phyloP scores from a whole-genome alignment of 345 rosid genomes.

The Lumnitzera racemosa region DNA sequence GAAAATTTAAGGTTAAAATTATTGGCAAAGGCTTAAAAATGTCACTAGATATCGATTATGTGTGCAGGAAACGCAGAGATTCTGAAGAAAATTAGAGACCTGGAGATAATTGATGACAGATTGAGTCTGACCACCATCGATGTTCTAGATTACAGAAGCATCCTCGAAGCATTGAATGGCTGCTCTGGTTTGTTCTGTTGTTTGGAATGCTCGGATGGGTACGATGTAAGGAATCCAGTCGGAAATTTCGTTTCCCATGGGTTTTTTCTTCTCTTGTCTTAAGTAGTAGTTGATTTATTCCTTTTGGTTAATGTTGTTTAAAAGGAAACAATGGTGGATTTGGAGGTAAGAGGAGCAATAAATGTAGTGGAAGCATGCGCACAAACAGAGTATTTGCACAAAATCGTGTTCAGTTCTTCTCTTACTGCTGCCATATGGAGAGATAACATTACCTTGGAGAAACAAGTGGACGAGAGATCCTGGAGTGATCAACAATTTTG shows the following conservation, averaged over 20 bases:
- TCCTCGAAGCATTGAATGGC: slow-evolving; percentile 60
- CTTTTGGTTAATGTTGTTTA: neutral
- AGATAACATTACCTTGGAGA: slow-evolving; percentile 45
- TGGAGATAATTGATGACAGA: slow-evolving; percentile 53
- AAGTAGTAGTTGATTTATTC: neutral
- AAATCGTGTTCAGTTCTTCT: slow-evolving; percentile 67
- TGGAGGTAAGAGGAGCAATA: slow-evolving; percentile 79
- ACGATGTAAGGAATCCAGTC: slow-evolving; percentile 37
- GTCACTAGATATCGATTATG: too few species aligned
- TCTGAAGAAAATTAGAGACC: slow-evolving; percentile 49
- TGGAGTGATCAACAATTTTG: slow-evolving; percentile 78
- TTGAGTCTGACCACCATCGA: slow-evolving; percentile 50
- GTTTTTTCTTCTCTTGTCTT: neutral
- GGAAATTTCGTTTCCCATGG: neutral
- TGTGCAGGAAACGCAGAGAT: slow-evolving; percentile 48
- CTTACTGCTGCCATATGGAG: slow-evolving; percentile 80
- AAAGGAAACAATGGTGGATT: slow-evolving; percentile 51
- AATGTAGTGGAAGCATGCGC: slow-evolving; percentile 89
- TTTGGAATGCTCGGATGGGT: slow-evolving; percentile 54
- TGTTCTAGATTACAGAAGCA: slow-evolving; percentile 69
- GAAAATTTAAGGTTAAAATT: neutral
- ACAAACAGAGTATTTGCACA: slow-evolving; percentile 50
- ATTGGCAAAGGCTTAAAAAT: neutral
- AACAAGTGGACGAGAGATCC: slow-evolving; percentile 67
- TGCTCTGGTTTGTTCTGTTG: slow-evolving; percentile 70